phyloP scores from a whole-genome alignment of 306 rosid species.

The Pterocarpus macrocarpus region DNA sequence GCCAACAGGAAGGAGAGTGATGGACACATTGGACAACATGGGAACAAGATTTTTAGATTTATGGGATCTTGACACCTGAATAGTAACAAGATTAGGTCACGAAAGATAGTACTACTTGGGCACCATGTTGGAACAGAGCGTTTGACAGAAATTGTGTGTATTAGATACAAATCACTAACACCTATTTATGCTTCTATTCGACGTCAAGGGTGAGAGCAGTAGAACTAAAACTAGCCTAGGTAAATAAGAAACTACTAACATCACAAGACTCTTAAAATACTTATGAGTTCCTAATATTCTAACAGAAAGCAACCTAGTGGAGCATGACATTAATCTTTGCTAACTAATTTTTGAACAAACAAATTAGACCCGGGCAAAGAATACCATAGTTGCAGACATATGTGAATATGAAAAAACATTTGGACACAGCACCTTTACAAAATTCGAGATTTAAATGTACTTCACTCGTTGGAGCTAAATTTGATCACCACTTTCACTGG shows the following conservation, averaged over 20 bases:
- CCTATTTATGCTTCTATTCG: neutral
- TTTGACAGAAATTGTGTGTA: neutral
- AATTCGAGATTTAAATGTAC: conserved; percentile 25
- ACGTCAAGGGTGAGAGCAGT: neutral
- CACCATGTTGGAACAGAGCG: neutral
- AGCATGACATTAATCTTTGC: neutral
- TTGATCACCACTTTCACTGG: neutral
- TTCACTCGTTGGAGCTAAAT: neutral
- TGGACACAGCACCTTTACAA: neutral
- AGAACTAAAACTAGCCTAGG: neutral
- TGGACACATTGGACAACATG: neutral
- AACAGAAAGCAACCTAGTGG: conserved; percentile 1
- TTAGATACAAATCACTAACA: conserved; percentile 5
- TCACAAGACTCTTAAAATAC: neutral
- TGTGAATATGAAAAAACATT: conserved; percentile 14
- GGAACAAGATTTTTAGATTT: neutral
- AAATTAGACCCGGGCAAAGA: conserved; percentile 13
- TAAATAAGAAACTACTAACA: neutral
- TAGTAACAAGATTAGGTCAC: neutral
- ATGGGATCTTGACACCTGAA: neutral
- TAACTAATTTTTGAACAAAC: neutral
- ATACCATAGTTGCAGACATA: conserved; percentile 22
- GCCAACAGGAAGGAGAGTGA: neutral
- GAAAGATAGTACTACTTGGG: neutral
- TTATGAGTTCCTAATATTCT: neutral